phyloP scores from a whole-genome alignment of 192 early-diverging fungal genomes.

The Coemansia sp. region DNA sequence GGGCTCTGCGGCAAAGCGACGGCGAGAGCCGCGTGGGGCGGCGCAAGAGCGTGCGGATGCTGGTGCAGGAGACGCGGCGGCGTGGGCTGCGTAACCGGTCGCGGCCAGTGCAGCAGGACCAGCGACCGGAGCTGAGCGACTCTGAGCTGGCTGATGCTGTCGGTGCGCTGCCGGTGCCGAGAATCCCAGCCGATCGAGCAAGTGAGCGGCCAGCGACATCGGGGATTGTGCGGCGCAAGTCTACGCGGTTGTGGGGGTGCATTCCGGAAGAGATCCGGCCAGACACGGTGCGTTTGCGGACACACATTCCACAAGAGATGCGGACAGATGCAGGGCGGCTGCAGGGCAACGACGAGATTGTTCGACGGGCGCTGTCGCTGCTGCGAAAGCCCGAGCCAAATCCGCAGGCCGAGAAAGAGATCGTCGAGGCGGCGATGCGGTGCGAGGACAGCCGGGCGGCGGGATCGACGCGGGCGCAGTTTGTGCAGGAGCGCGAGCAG shows the following conservation, averaged over 20 bases:
- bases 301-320: neutral
- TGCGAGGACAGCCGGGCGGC: conserved; percentile 31
- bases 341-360: conserved; percentile 33
- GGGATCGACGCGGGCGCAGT: conserved; percentile 51
- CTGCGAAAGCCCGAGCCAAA: conserved; percentile 49
- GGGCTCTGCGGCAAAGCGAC: conserved; percentile 10
- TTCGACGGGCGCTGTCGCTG: conserved; percentile 50
- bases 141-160: neutral
- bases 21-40: conserved; percentile 23
- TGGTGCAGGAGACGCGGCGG: conserved; percentile 50
- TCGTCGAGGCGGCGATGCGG: conserved; percentile 52
- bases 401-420: conserved; percentile 50
- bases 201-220: conserved; percentile 6
- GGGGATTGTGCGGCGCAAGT: conserved; percentile 53
- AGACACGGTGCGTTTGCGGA: neutral
- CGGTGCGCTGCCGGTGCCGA: neutral
- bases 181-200: too few relatives aligned
- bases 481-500: conserved; percentile 40
- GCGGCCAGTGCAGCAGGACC: conserved; percentile 8
- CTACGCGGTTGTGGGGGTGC: conserved; percentile 56
- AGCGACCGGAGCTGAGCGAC: conserved; percentile 6
- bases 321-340: neutral
- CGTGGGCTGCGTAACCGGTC: conserved; percentile 6
- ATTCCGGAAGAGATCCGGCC: conserved; percentile 54
- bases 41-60: conserved; percentile 56